These are phyloP conservation scores for Gleditsia sinensis DNA, from an alignment of 306 rosid genomes.

Conservation along the genomic window DNA sequence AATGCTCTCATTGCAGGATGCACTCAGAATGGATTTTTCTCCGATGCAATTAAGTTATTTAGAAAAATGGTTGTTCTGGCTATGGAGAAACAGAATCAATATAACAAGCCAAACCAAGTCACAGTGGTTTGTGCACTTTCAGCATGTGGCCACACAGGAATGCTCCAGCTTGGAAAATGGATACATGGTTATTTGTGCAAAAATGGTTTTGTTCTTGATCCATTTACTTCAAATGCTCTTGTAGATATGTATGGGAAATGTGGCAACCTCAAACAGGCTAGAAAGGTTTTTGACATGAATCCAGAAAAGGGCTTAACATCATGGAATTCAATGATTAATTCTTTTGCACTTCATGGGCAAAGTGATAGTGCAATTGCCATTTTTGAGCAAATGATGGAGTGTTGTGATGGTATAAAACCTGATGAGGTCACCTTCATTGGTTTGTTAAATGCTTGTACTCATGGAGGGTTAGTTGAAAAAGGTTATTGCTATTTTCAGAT, in stretches of 20 bases:
- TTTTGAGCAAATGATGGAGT: slow-evolving; percentile 59
- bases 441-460: slow-evolving; percentile 81
- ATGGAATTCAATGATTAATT: slow-evolving; percentile 85
- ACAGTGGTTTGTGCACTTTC: slow-evolving; percentile 73
- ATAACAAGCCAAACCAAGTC: slow-evolving; percentile 60
- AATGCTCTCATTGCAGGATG: slow-evolving; percentile 76
- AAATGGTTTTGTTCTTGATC: slow-evolving; percentile 45
- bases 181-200: slow-evolving; percentile 68
- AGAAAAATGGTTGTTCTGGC: slow-evolving; percentile 49
- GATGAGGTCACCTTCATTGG: slow-evolving; percentile 76
- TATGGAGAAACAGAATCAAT: slow-evolving; percentile 25
- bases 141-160: slow-evolving; percentile 77
- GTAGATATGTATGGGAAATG: slow-evolving; percentile 91
- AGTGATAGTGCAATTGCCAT: slow-evolving; percentile 53
- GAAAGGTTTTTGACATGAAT: slow-evolving; percentile 60
- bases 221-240: slow-evolving; percentile 63
- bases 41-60: slow-evolving; percentile 61
- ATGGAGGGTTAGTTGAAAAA: slow-evolving; percentile 72
- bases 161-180: slow-evolving; percentile 83
- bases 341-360: slow-evolving; percentile 70
- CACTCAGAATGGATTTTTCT: slow-evolving; percentile 74
- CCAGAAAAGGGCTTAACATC: slow-evolving; percentile 53
- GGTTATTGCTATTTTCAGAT: slow-evolving; percentile 59
- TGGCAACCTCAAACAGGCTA: slow-evolving; percentile 61
- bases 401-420: slow-evolving; percentile 41